Evolutionary conservation across 495 filamentous ascomycete genomes (phyloP), one percentile per base, ranked within the genome.

Genomic region (Penicillium samsonianum): DNA sequence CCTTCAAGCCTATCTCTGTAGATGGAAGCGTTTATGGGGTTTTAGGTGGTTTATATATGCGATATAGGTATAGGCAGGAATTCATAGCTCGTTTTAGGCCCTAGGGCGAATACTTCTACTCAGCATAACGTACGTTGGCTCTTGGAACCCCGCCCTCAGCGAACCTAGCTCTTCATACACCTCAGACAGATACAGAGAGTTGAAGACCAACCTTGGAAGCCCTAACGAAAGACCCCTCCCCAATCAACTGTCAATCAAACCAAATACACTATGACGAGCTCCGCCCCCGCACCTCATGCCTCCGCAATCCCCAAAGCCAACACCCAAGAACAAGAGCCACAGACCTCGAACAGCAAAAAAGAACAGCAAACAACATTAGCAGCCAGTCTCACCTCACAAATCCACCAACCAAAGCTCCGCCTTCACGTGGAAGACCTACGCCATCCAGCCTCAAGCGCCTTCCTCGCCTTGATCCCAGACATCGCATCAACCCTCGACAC

Each of bases 361-460:
- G 5, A 40, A 11, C 43, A 51, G 38, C 37, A 60, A 46, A 3
- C 33, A 52, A 28, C 5, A 17, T 1, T 14, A 37, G 5, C 28
- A 26, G 2, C 28, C 14, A 46, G 16, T 10, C 19, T 26, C 28
- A 42, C 7, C 4, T 14, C 25, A 40, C 41, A 8, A 48, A 40
- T 78, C 53, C 70, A 71, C 17, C 67, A 80, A 22, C 86, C 87
- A 19, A 89, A 85, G 50, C 81, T 93, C 9, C 86, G 87, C 25
- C 81, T 96, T 44, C 81, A 89, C 54, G 71, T 87, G 44, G 78
- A 85, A 51, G 89, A 94, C 56, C 80, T 94, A 61, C 77, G 78
- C 28, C 87, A 91, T 65, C 60, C 78, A 0, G 89, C 85, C 16
- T 65, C 87, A 3, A 60, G 66, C 19, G 70, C 80, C 55, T 96